These are phyloP conservation scores for Calonectria montana DNA, from an alignment of 2,329 filamentous ascomycete genomes.

Conservation along the genomic window DNA sequence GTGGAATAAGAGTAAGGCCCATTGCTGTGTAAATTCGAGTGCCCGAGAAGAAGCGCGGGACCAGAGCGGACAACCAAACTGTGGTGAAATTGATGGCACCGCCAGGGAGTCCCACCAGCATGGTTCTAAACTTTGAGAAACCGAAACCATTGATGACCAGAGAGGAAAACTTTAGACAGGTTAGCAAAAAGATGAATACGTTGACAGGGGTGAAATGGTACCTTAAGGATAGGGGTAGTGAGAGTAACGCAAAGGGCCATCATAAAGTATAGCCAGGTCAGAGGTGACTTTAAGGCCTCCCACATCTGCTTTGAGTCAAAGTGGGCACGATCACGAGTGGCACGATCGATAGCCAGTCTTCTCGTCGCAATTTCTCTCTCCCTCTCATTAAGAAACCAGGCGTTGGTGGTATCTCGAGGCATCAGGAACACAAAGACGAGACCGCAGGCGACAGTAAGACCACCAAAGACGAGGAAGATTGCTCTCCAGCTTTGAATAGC, in stretches of 20 bases:
- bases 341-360: slow-evolving; percentile 33
- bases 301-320: slow-evolving; percentile 32
- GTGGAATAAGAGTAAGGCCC: slow-evolving; percentile 9
- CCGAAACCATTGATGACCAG: slow-evolving; percentile 25
- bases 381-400: slow-evolving; percentile 34
- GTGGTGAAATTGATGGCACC: slow-evolving; percentile 32
- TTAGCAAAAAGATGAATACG: too few species aligned
- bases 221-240: slow-evolving; percentile 37
- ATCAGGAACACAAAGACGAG: slow-evolving; percentile 25
- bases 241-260: slow-evolving; percentile 38
- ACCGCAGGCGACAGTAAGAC: slow-evolving; percentile 23
- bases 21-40: slow-evolving; percentile 32
- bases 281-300: slow-evolving; percentile 32
- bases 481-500: slow-evolving; percentile 29
- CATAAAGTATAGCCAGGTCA: slow-evolving; percentile 29
- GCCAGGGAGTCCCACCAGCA: slow-evolving; percentile 25
- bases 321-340: slow-evolving; percentile 23
- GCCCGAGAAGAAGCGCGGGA: slow-evolving; percentile 30
- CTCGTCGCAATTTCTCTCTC: slow-evolving; percentile 28
- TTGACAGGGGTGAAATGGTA: neutral
- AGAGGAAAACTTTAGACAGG: slow-evolving; percentile 16
- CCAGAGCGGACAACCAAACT: slow-evolving; percentile 34
- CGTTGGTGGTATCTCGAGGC: slow-evolving; percentile 22
- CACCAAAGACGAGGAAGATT: slow-evolving; percentile 35
- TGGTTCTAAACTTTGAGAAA: slow-evolving; percentile 24